A percentile compares a stretch with the other conserved stretches of the same genome.
Evolutionary conservation across 176 grass and related monocot species (phyloP).

Genomic region (Calamus simplicifolius): DNA sequence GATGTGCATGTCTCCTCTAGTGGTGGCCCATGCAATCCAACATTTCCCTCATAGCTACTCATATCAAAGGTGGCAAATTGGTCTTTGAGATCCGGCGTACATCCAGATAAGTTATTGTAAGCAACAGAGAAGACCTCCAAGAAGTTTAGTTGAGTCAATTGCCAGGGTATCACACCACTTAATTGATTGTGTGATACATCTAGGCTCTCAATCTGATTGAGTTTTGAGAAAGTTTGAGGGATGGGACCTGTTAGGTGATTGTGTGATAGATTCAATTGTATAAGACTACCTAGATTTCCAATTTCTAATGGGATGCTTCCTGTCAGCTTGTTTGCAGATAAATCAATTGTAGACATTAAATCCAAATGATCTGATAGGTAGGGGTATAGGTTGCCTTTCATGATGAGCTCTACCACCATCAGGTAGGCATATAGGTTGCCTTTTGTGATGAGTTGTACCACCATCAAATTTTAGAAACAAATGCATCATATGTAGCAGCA

Average conservation of each 20-base stretch:
- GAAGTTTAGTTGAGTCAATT: not conserved
- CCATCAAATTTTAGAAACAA: no score
- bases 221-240: constrained; percentile 5
- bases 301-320: constrained; percentile 16
- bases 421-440: no score
- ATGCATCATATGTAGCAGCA: no score
- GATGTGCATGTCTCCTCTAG: not conserved
- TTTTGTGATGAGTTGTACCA: no score
- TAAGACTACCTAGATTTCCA: constrained; percentile 6
- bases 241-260: constrained; percentile 8
- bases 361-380: not conserved
- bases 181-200: constrained; percentile 27
- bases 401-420: constrained; percentile 9
- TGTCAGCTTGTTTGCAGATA: no score
- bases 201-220: constrained; percentile 12
- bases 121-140: not conserved
- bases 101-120: constrained; percentile 29
- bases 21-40: not conserved
- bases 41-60: constrained; percentile 12
- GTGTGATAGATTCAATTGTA: constrained; percentile 20
- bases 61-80: constrained; percentile 14
- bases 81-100: not conserved
- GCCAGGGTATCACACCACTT: not conserved
- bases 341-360: constrained; percentile 5
- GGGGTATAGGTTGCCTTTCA: not conserved